phyloP scores from a whole-genome alignment of 306 rosid species.

The Medicago truncatula region DNA sequence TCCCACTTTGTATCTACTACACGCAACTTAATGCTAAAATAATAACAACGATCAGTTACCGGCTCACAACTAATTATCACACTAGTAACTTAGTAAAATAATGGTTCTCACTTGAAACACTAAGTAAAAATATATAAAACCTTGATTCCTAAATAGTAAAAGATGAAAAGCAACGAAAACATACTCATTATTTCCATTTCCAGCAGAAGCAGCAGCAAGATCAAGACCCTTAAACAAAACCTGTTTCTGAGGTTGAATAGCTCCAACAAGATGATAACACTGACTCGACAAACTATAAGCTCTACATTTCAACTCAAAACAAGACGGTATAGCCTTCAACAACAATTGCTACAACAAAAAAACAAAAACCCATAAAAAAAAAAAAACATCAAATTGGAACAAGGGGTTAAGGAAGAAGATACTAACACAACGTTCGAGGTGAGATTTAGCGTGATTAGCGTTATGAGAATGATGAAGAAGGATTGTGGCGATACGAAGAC shows the following conservation, averaged over 20 bases:
- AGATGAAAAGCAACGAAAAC: conserved; percentile 20
- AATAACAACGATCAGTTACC: no score
- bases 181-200: conserved; percentile 65
- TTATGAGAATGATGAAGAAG: conserved; percentile 86
- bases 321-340: conserved; percentile 79
- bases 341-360: conserved; percentile 64
- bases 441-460: conserved; percentile 84
- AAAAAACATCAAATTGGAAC: not conserved
- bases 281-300: conserved; percentile 89
- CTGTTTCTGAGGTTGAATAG: conserved; percentile 86
- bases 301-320: conserved; percentile 86
- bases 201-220: conserved; percentile 67
- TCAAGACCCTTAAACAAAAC: conserved; percentile 79
- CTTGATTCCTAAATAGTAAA: not conserved
- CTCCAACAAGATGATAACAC: conserved; percentile 92
- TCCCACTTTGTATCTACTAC: no score
- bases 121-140: no score
- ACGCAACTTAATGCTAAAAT: no score
- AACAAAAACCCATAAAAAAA: not conserved
- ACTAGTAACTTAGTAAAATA: no score
- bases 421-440: conserved; percentile 84
- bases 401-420: not conserved
- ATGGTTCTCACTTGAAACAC: no score
- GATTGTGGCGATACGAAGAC: conserved; percentile 87
- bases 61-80: no score